Evolutionary conservation across 495 filamentous ascomycete genomes (phyloP), one percentile per base, ranked within the genome.

Genomic region (Chaetomidium leptoderma): DNA sequence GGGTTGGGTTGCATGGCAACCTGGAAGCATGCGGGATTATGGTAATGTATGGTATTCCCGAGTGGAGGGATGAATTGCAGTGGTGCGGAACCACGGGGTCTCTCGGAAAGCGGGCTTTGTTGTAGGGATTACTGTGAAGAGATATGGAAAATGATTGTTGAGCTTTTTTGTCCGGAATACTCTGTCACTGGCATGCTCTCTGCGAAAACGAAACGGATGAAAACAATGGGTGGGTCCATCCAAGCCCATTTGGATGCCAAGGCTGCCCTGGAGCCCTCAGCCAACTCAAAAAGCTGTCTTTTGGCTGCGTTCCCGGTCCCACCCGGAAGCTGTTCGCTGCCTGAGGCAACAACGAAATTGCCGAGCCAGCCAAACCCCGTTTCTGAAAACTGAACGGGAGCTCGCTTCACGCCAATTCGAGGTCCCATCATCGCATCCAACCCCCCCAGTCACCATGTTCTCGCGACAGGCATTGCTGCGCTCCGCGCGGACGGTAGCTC

Each of bases 381-480:
- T 63, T 53, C 65, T 66, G 63, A 68, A 71, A 71, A 69, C 66
- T 64, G 61, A 6, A 46, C 16, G 19, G 32, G 59, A 65, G 65
- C 62, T 69, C 59, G 60, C 58, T 63, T 68, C 66, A 69, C 67
- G 67, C 68, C 65, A n/a, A 63, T 61, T 65, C 67, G 60, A 65
- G 62, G 68, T 64, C 60, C n/a, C 66, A 64, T 65, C 67, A 62
- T 58, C 63, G 66, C 63, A 61, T 24, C 47, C 35, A 54, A 63
- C 58, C 68, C 61, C 70, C 65, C 64, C 62, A 63, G 64, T 50
- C 67, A 81, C 65, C 67, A 87, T 87, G 84, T 66, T 84, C 72
- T 81, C 82, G 66, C 74, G 77, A 76, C 81, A 84, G 75, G 79
- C 78, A 62, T 64, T 84, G 69, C 72, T 78, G 60, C 80, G 80